A percentile compares a stretch with the other conserved stretches of the same genome.
phyloP scores from a whole-genome alignment of 176 grass and related monocot genomes.

The Tuctoria greenei region DNA sequence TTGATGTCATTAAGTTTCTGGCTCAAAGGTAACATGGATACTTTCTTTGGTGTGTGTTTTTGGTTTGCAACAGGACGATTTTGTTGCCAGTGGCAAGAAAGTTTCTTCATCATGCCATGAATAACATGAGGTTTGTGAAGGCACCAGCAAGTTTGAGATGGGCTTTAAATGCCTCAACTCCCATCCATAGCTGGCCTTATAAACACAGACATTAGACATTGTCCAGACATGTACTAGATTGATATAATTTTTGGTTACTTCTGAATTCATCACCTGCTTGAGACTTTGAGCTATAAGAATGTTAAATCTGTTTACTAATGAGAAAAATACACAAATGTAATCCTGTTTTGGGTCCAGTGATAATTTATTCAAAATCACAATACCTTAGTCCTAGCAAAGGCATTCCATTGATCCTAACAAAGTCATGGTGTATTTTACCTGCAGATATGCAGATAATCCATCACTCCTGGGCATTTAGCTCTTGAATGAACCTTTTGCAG shows the following conservation, averaged over 20 bases:
- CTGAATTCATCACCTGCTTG: not conserved
- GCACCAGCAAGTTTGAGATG: not conserved
- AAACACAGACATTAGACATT: not conserved
- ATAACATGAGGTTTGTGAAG: conserved; percentile 10
- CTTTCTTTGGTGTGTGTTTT: conserved; percentile 2
- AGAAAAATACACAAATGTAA: not conserved
- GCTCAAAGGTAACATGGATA: conserved; percentile 57
- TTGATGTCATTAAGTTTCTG: conserved; percentile 72
- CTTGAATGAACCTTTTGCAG: conserved; percentile 84
- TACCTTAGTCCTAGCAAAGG: not conserved
- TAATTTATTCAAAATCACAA: not conserved
- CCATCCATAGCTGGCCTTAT: not conserved
- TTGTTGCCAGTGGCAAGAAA: not conserved
- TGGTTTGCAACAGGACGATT: not conserved
- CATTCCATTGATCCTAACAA: conserved; percentile 1
- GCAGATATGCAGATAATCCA: conserved; percentile 68
- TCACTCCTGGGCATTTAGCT: conserved; percentile 74
- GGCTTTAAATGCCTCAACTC: not conserved
- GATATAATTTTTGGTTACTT: not conserved
- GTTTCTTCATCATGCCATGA: conserved; percentile 12
- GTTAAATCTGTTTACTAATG: not conserved
- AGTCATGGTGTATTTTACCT: conserved; percentile 8
- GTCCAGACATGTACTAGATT: not conserved
- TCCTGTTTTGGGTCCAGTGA: not conserved
- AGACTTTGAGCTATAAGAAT: not conserved